Conservation (phyloP, 805 yeast species). For the Myxozyma neglecta region DNA sequence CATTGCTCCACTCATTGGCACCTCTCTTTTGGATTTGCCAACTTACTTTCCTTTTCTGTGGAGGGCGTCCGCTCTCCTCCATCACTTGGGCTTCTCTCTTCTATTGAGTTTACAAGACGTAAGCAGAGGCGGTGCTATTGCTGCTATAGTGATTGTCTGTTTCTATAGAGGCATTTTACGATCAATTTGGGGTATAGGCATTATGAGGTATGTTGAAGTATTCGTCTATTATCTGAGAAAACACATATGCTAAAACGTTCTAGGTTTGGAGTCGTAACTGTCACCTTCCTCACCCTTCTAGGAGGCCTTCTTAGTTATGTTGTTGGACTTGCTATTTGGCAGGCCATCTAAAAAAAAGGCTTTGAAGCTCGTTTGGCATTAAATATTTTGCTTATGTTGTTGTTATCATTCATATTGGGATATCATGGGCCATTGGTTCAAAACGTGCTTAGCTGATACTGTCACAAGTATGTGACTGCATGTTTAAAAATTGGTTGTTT, state of each 20-base stretch:
- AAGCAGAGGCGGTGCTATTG: neutral
- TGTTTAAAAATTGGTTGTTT: neutral
- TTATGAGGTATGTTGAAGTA: conserved; percentile 19
- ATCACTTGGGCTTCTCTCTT: conserved; percentile 28
- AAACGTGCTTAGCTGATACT: too few relatives aligned
- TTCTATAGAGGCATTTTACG: conserved; percentile 23
- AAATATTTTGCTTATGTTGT: too few relatives aligned
- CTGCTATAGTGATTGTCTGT: conserved; percentile 18
- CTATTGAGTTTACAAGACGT: conserved; percentile 20
- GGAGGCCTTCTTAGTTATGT: conserved; percentile 27
- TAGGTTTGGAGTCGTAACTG: conserved; percentile 28
- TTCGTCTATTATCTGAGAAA: neutral
- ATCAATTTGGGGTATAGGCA: conserved; percentile 30
- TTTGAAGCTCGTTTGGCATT: too few relatives aligned
- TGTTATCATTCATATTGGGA: too few relatives aligned
- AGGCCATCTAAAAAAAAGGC: conserved; percentile 11
- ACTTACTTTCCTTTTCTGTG: conserved; percentile 28
- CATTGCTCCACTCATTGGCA: conserved; percentile 28
- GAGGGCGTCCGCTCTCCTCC: conserved; percentile 27
- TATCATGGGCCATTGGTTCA: too few relatives aligned
- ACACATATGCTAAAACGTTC: neutral
- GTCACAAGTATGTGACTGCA: neutral
- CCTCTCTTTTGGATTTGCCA: conserved; percentile 26
- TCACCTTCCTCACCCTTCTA: conserved; percentile 27
- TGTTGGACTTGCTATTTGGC: conserved; percentile 26